These are phyloP conservation scores for Saturnispora mendoncae DNA, from an alignment of 805 yeast genomes.

Conservation along the genomic window DNA sequence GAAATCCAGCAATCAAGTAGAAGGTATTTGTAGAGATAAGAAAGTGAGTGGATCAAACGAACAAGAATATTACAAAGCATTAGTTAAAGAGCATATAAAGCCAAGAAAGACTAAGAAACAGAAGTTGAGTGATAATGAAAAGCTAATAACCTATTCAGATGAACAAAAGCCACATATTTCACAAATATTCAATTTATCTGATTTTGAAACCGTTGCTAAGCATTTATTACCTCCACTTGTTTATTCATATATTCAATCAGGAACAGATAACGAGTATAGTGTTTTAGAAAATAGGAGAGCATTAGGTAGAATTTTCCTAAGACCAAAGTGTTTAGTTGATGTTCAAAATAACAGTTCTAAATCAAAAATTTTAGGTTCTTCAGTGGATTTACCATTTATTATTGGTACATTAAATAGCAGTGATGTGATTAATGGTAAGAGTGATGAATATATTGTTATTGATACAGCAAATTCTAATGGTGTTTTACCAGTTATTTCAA, in stretches of 20 bases:
- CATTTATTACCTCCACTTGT: constrained; percentile 64
- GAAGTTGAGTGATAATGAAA: constrained; percentile 25
- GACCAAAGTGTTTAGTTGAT: constrained; percentile 72
- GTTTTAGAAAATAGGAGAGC: constrained; percentile 59
- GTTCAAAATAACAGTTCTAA: constrained; percentile 53
- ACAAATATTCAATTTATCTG: constrained; percentile 63
- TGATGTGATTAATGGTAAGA: constrained; percentile 76
- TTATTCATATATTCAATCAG: constrained; percentile 83
- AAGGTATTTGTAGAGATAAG: constrained; percentile 32
- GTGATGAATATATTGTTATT: constrained; percentile 65
- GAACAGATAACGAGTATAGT: constrained; percentile 72
- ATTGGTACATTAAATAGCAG: constrained; percentile 87
- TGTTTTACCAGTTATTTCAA: constrained; percentile 76
- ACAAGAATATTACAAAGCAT: constrained; percentile 15
- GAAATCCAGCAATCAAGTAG: constrained; percentile 19
- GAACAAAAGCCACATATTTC: constrained; percentile 56
- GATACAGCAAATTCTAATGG: constrained; percentile 57
- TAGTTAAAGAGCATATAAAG: constrained; percentile 10
- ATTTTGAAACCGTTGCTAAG: constrained; percentile 80
- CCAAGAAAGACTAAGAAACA: constrained; percentile 8
- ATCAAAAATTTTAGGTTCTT: constrained; percentile 60
- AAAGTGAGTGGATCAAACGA: not conserved
- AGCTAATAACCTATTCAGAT: constrained; percentile 13
- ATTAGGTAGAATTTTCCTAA: constrained; percentile 76
- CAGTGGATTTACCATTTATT: constrained; percentile 68